phyloP scores from a whole-genome alignment of 441 rosid genomes.

The Adansonia gregorii region DNA sequence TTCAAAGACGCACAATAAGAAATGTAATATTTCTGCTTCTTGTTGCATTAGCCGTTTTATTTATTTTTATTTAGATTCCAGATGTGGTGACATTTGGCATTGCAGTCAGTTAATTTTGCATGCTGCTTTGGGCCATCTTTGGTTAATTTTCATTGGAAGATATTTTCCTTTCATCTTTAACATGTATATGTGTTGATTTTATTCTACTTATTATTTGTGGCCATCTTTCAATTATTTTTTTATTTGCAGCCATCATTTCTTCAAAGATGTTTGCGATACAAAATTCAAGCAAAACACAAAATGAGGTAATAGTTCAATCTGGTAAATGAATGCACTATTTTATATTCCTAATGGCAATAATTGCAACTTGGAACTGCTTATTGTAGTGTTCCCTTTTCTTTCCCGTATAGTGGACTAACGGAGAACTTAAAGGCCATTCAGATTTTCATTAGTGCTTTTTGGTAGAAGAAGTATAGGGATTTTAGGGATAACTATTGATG shows the following conservation, averaged over 20 bases:
- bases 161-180: background rate
- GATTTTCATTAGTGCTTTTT: background rate
- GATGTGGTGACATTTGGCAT: background rate
- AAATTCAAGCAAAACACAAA: slow-evolving; percentile 74
- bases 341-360: slow-evolving; percentile 4
- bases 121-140: slow-evolving; percentile 15
- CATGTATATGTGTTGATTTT: background rate
- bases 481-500: background rate
- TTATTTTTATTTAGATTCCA: background rate
- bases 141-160: slow-evolving; percentile 11
- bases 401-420: background rate
- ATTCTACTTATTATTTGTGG: background rate
- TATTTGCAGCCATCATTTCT: slow-evolving; percentile 72
- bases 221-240: background rate
- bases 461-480: background rate
- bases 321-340: background rate
- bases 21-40: slow-evolving; percentile 48
- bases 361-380: slow-evolving; percentile 7
- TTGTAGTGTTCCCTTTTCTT: slow-evolving; percentile 10
- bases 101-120: background rate
- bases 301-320: slow-evolving; percentile 55
- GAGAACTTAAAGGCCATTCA: background rate
- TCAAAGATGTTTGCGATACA: slow-evolving; percentile 84
- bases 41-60: background rate
- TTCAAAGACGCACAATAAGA: slow-evolving; percentile 76